Base-by-base conservation (phyloP, 306 rosid species). In the Sindora glabra region DNA sequence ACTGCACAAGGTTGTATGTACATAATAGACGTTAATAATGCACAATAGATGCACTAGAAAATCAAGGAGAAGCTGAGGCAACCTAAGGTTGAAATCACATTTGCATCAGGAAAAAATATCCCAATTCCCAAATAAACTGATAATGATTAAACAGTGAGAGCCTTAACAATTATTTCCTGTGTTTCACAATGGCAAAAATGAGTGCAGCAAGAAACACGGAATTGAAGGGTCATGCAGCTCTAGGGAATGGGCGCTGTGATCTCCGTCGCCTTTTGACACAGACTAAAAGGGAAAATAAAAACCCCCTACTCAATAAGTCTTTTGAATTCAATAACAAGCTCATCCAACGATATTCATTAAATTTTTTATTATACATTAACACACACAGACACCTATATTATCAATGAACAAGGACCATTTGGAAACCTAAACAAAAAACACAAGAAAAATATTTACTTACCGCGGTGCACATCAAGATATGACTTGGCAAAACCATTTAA, bases 391-490 rank as follows among this genome's bases (percentile, higher is more conserved):
- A n/a, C n/a, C n/a, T n/a, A n/a, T n/a, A n/a, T n/a, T n/a, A n/a
- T n/a, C n/a, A n/a, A n/a, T n/a, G n/a, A n/a, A n/a, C n/a, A n/a
- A n/a, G n/a, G n/a, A n/a, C n/a, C n/a, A n/a, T n/a, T n/a, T n/a
- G n/a, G n/a, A n/a, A n/a, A n/a, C n/a, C n/a, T n/a, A n/a, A n/a
- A n/a, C n/a, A n/a, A n/a, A n/a, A n/a, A n/a, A n/a, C n/a, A n/a
- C n/a, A n/a, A n/a, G n/a, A n/a, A n/a, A n/a, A n/a, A n/a, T n/a
- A n/a, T n/a, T n/a, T n/a, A n/a, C 87, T 53, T 59, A 91, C 98
- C 96, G 41, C 32, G 32, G 55, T 77, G 49, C 60, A 25, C 15
- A 14, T 79, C 69, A 69, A 77, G 77, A 78, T 83, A 81, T 39
- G 98, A 78, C 38, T 78, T 51, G 38, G 44, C 56, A 5, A 56